Conservation (phyloP, 192 early-diverging fungal species). For the Backusella parvicylindrica region DNA sequence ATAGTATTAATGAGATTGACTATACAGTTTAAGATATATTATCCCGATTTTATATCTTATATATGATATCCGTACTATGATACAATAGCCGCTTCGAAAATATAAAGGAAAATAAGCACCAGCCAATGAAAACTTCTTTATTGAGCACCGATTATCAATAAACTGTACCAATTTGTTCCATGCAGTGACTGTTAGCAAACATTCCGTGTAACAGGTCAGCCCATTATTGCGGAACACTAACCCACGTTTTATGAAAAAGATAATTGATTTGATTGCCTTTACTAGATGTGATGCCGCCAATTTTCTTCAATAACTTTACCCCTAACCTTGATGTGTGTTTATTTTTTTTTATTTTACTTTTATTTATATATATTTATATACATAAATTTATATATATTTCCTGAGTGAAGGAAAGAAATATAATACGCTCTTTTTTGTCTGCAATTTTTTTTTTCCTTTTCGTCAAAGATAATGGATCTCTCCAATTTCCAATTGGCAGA, state of each 20-base stretch:
- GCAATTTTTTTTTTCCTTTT: neutral
- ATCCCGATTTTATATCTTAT: neutral
- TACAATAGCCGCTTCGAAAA: neutral
- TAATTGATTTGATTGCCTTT: conserved; percentile 20
- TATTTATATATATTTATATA: neutral
- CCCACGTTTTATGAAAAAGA: conserved; percentile 15
- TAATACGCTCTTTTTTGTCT: neutral
- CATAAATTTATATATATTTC: neutral
- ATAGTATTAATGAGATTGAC: neutral
- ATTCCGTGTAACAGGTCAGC: neutral
- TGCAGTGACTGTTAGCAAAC: neutral
- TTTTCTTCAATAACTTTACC: neutral
- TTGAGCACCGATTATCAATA: neutral
- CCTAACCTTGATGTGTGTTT: neutral
- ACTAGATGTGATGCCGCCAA: neutral
- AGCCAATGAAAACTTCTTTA: neutral
- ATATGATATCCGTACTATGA: neutral
- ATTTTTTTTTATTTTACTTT: neutral
- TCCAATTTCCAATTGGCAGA: conserved; percentile 11
- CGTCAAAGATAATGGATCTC: conserved; percentile 6
- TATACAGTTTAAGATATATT: neutral
- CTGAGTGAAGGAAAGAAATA: neutral
- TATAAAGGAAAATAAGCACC: neutral
- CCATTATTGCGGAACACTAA: neutral
- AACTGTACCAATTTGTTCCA: neutral